Evolutionary conservation across 768 basidiomycete species (phyloP), one percentile per base, ranked within the genome.

Genomic region (Lyophyllum semitale): DNA sequence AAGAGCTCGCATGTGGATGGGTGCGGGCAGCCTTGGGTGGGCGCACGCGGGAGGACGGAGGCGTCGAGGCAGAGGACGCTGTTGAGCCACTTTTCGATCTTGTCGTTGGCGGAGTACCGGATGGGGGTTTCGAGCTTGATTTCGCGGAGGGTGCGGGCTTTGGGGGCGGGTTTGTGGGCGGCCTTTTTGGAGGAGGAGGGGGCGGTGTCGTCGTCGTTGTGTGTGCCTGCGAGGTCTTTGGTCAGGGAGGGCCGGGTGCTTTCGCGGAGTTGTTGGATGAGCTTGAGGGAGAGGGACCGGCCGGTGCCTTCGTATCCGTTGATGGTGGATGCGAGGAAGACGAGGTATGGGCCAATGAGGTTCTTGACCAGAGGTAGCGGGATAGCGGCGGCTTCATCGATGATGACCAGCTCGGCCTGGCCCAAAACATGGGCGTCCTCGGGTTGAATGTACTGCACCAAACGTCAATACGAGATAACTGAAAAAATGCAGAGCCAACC

Each of bases 251-350:
- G 87, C 3, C 91, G 82, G 0, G 92, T 91, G 69, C 85, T 89
- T 69, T 98, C 97, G 33, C 97, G 89, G 3, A 98, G 84, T 69
- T 97, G 95, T 70, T 98, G 92, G 60, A 99, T 90, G 54, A 99
- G 89, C 72, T 99, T 99, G 57, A 99, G 88, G 44, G 95, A 97
- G 45, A 99, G 84, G 1, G 95, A 98, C 25, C 97, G 91, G n/a
- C 97, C 97, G 0, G 97, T 98, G 25, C 97, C 97, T 80, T 98
- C 97, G 71, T 99, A 99, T 37, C 97, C 97, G 68, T 98, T 98
- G 74, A 99, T 95, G 0, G 97, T 99, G n/a, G 95, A 97, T 1
- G 97, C 93, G 80, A 98, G 88, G 79, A 98, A 98, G 48, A 98
- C 95, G 32, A 98, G 90, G 73, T 98, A 98, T 1, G 89, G 89